Percentiles rank a stretch among this genome's conserved stretches.
These are phyloP conservation scores for Sodiomyces alkalinus DNA, from an alignment of 2,329 filamentous ascomycete species.

Conservation along the genomic window DNA sequence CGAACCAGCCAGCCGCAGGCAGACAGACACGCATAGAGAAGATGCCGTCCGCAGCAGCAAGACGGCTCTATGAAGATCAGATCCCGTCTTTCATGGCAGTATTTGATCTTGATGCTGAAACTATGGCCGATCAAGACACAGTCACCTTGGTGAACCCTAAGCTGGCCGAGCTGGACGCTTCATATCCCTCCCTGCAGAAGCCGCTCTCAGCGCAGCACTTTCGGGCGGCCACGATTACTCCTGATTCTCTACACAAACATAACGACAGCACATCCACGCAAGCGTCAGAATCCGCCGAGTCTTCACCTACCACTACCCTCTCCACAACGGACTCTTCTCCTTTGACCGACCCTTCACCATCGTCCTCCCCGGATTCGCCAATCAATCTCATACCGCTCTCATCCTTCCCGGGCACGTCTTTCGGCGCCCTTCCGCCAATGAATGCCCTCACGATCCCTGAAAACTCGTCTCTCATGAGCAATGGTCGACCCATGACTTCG, in stretches of 20 bases:
- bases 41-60: slow-evolving; percentile 47
- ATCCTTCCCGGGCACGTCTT: slow-evolving; percentile 48
- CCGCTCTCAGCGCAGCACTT: slow-evolving; percentile 20
- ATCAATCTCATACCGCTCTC: slow-evolving; percentile 56
- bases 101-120: slow-evolving; percentile 48
- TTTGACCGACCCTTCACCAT: slow-evolving; percentile 79
- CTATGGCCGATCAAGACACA: slow-evolving; percentile 35
- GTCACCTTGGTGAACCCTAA: slow-evolving; percentile 40
- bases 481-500: slow-evolving; percentile 48
- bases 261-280: slow-evolving; percentile 66
- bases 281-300: slow-evolving; percentile 73
- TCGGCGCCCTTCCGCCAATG: slow-evolving; percentile 31
- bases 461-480: slow-evolving; percentile 13
- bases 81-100: slow-evolving; percentile 67
- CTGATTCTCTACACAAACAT: slow-evolving; percentile 48
- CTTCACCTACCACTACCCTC: slow-evolving; percentile 85
- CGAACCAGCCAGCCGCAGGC: too few relatives aligned
- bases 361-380: slow-evolving; percentile 83
- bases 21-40: too few relatives aligned
- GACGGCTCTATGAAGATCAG: slow-evolving; percentile 50
- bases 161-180: slow-evolving; percentile 30
- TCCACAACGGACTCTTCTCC: slow-evolving; percentile 88
- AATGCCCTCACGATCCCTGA: slow-evolving; percentile 31
- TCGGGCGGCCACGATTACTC: slow-evolving; percentile 22
- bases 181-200: slow-evolving; percentile 19